Evolutionary conservation across 805 yeast genomes (phyloP), one percentile per base, ranked within the genome.

Genomic region (Zygotorulaspora danielsina): DNA sequence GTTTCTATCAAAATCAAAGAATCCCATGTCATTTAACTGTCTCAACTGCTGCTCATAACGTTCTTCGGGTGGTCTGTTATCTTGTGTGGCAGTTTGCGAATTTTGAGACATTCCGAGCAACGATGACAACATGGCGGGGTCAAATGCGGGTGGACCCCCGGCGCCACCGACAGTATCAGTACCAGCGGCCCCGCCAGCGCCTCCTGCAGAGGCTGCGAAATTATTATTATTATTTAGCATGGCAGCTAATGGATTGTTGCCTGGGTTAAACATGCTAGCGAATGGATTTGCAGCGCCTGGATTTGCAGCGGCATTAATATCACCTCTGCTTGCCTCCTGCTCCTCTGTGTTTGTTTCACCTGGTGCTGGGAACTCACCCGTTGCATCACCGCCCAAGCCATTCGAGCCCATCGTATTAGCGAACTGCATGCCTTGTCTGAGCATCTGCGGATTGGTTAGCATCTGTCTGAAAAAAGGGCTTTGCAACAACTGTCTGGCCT

Each of bases 1-100:
- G 57, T 93, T 93, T 51, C 85, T 75, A 51, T 90, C 97, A 59
- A 90, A 90, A 51, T 90, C 97, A 50, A 76, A 78, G 67, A 90
- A 90, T 5, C 93, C 93, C 75, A 84, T 81, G 55, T 84, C 90
- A 57, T 82, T 84, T 53, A 81, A 67, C 57, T 83, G 90, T 53
- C 84, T 76, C 47, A 81, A 65, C 59, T 81, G 93, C 2, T 71
- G 48, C 57, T 79, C 89, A 57, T 76, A 84, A 35, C 84, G 71
- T 59, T 81, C 90, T 64, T 84, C 93, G 12, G 90, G 89, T 1
- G 89, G 90, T 57, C 88, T 72, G 17, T 59, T 75, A 49, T 81
- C 89, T 9, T 59, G 50, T 33, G 46, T 69, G 20, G 62, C 48
- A 19, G 49, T 55, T 17, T 53, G 53, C 8, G 9, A 15, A 6